Base-by-base conservation (phyloP, 2,329 filamentous ascomycete species). In the Pseudocercospora vitis region DNA sequence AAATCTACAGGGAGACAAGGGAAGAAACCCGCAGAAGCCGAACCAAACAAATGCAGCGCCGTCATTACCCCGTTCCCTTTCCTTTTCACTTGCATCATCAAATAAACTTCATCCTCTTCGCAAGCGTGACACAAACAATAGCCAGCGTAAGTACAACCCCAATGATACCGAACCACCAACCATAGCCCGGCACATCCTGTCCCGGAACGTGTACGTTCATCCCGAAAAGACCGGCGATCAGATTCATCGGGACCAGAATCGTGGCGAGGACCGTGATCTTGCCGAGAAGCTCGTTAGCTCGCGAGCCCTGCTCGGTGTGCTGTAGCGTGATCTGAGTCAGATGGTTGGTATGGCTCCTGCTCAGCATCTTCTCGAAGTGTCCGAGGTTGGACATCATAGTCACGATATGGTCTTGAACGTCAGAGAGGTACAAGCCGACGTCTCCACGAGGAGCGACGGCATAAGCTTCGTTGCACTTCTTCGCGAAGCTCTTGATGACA, bases 401-500 rank as follows among this genome's bases (percentile, higher is more conserved):
- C 55, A 99, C 90, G 49, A 99, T 92, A 81, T 99, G 94, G 74
- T 99, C 94, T 73, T 99, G 94, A 60, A 99, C 96, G 74, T 99
- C 94, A 67, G 90, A 90, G 29, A 99, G 82, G 69, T 99, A 99
- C 66, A 99, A 83, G 18, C 91, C 94, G 61, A 99, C 96, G 68
- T 99, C 94, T 76, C 94, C 94, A 44, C 91, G 88, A 5, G 94
- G 94, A 1, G 94, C 96, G 48, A 97, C 88, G 61, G 89, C 88
- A 77, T 95, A 97, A 60, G 95, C 90, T 69, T 96, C 92, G 70
- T 97, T 99, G 82, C 94, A 99, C 48, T 95, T 89, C 78, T 99
- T 99, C 48, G 94, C 95, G 68, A 99, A 99, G 24, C 92, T 91
- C 63, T 89, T 91, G 65, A 99, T 90, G 53, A 99, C 94, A 70